phyloP scores from a whole-genome alignment of 768 basidiomycete species.

The Kwoniella botswanensis region DNA sequence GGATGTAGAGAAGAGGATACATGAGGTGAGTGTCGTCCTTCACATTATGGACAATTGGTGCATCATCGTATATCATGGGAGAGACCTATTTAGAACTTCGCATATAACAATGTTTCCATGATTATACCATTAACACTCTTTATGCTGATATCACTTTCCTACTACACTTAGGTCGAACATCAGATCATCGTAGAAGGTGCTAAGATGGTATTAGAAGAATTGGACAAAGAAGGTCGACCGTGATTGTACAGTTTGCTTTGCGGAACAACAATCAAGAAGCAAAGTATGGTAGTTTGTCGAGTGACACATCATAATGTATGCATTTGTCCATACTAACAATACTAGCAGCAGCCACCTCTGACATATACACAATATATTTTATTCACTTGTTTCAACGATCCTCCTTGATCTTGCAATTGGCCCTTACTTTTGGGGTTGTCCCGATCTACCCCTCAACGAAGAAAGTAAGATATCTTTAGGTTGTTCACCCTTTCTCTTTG shows the following conservation, averaged over 20 bases:
- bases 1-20: slow-evolving; percentile 75
- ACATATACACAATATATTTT: slow-evolving; percentile 1
- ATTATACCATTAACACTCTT: neutral
- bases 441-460: slow-evolving; percentile 35
- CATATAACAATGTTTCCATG: no score
- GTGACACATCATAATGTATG: neutral
- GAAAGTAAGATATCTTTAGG: slow-evolving; percentile 55
- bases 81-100: no score
- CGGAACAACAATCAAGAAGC: neutral
- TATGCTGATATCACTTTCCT: no score
- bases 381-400: no score
- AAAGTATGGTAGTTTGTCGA: slow-evolving; percentile 3
- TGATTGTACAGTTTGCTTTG: neutral
- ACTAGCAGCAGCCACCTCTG: neutral
- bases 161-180: slow-evolving; percentile 68
- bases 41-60: no score
- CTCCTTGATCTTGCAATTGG: no score
- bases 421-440: neutral
- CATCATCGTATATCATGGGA: no score
- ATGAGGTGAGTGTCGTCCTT: slow-evolving; percentile 60
- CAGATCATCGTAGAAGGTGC: slow-evolving; percentile 88
- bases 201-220: slow-evolving; percentile 66
- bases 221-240: slow-evolving; percentile 30
- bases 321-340: neutral
- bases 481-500: slow-evolving; percentile 62